Conservation (phyloP, 2,329 filamentous ascomycete genomes). For the Aspergillus ochraceus region DNA sequence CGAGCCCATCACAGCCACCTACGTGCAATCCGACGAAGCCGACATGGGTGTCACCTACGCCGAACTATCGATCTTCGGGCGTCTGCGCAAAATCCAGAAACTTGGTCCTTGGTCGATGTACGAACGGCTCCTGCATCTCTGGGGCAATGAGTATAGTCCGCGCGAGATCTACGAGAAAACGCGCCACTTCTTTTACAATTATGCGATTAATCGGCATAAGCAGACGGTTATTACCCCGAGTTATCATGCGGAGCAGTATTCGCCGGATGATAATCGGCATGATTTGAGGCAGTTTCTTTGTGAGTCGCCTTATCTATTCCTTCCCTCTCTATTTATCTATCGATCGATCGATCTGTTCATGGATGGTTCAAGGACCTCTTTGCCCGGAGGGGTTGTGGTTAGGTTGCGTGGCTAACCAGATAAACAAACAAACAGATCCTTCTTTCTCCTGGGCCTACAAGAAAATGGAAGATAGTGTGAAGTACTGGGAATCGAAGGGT, state of each 20-base stretch:
- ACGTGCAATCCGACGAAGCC: conserved; percentile 59
- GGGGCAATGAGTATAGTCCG: conserved; percentile 43
- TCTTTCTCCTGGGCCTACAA: conserved; percentile 47
- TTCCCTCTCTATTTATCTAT: background rate
- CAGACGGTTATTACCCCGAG: conserved; percentile 61
- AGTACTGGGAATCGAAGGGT: conserved; percentile 43
- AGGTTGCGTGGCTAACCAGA: too few relatives aligned
- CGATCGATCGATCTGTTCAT: too few relatives aligned
- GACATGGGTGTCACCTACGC: conserved; percentile 58
- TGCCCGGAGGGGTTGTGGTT: too few relatives aligned
- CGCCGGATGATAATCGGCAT: conserved; percentile 58
- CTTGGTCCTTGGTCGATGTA: conserved; percentile 58
- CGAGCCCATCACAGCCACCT: conserved; percentile 65
- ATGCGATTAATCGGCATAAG: conserved; percentile 67
- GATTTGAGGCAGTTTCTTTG: conserved; percentile 59
- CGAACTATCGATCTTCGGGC: conserved; percentile 55
- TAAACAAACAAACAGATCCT: conserved; percentile 24
- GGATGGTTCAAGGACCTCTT: too few relatives aligned
- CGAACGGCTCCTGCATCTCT: conserved; percentile 52
- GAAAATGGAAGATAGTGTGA: conserved; percentile 51
- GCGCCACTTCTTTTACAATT: conserved; percentile 45
- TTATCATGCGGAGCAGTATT: conserved; percentile 55
- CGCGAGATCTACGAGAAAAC: conserved; percentile 51
- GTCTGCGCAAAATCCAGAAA: conserved; percentile 56
- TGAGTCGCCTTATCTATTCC: too few relatives aligned